These are phyloP conservation scores for Hypoxylon sp. DNA, from an alignment of 2,329 filamentous ascomycete genomes.

Conservation along the genomic window DNA sequence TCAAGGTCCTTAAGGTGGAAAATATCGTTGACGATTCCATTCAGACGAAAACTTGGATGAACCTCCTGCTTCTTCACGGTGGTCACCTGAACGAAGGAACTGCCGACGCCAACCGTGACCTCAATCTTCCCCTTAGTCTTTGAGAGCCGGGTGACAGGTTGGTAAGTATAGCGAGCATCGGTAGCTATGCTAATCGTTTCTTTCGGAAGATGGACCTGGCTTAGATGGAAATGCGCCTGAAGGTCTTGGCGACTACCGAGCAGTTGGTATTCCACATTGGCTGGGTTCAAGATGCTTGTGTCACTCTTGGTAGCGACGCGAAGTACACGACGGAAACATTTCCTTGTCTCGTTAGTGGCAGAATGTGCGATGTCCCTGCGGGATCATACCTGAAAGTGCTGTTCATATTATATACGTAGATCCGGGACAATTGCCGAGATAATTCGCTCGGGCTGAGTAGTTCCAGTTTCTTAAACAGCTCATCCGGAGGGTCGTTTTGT, in stretches of 20 bases:
- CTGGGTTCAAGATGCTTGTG: slow-evolving; percentile 69
- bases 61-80: slow-evolving; percentile 77
- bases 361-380: slow-evolving; percentile 1
- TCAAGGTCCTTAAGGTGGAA: slow-evolving; percentile 76
- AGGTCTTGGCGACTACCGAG: slow-evolving; percentile 74
- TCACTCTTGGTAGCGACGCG: slow-evolving; percentile 72
- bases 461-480: slow-evolving; percentile 73
- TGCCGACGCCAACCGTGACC: slow-evolving; percentile 75
- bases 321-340: slow-evolving; percentile 73
- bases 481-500: slow-evolving; percentile 74
- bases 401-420: slow-evolving; percentile 81
- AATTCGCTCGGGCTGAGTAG: slow-evolving; percentile 72
- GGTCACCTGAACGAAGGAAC: slow-evolving; percentile 76
- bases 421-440: slow-evolving; percentile 67
- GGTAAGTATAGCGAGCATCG: slow-evolving; percentile 73
- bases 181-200: slow-evolving; percentile 77
- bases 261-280: slow-evolving; percentile 74
- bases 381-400: slow-evolving; percentile 68
- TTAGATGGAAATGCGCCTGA: slow-evolving; percentile 74
- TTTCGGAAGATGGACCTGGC: slow-evolving; percentile 74
- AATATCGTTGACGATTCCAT: slow-evolving; percentile 75
- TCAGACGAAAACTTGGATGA: slow-evolving; percentile 69
- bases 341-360: slow-evolving; percentile 53
- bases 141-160: slow-evolving; percentile 73
- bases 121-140: slow-evolving; percentile 78